Evolutionary conservation across 805 yeast genomes (phyloP).

Genomic region (Henningerozyma blattae): DNA sequence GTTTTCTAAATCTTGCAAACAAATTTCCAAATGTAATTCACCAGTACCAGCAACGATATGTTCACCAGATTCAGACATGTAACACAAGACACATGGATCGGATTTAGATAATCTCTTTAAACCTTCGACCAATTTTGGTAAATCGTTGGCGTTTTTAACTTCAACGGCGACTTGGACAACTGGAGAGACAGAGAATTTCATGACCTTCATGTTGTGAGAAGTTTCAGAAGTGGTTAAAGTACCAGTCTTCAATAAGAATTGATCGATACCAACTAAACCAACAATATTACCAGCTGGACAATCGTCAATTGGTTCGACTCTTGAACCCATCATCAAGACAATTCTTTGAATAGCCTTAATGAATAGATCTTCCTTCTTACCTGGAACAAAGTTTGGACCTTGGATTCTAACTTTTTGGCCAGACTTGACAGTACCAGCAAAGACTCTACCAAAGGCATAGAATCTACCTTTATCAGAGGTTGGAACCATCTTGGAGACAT

Average conservation of each 20-base stretch:
- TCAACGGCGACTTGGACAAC: constrained; percentile 99
- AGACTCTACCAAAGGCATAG: constrained; percentile 99
- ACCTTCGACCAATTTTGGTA: constrained; percentile 99
- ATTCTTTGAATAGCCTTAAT: constrained; percentile 97
- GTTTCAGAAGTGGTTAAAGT: constrained; percentile 93
- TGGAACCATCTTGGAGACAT: constrained; percentile 99
- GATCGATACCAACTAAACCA: constrained; percentile 99
- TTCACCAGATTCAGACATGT: constrained; percentile 93
- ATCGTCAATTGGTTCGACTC: constrained; percentile 96
- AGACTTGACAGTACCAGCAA: constrained; percentile 97
- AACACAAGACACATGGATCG: constrained; percentile 93
- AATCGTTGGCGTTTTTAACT: constrained; percentile 98
- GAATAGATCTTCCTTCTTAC: constrained; percentile 96
- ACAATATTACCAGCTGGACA: constrained; percentile 99
- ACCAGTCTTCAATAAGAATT: constrained; percentile 98
- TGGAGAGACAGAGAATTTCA: constrained; percentile 99
- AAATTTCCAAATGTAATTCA: constrained; percentile 98
- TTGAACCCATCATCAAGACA: constrained; percentile 99
- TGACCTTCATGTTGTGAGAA: constrained; percentile 99
- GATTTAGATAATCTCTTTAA: constrained; percentile 99
- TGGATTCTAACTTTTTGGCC: constrained; percentile 99
- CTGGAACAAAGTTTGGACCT: constrained; percentile 99
- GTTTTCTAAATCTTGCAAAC: constrained; percentile 89
- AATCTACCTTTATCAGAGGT: constrained; percentile 99
- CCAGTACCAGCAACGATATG: constrained; percentile 99